phyloP scores from a whole-genome alignment of 73 alveolate species.

The Tetrahymena malaccensis region DNA sequence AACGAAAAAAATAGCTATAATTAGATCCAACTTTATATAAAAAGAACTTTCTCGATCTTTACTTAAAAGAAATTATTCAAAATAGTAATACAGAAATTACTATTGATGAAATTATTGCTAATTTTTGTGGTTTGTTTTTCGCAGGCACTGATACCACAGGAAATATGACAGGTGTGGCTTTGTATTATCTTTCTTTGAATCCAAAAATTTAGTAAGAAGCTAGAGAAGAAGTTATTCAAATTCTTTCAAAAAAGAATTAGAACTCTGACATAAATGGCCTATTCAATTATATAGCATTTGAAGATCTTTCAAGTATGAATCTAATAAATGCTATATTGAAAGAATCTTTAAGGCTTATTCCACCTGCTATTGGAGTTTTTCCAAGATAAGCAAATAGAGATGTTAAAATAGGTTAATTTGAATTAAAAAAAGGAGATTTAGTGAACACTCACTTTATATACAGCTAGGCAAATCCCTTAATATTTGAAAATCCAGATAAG shows the following conservation, averaged over 20 bases:
- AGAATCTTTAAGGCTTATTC: neutral
- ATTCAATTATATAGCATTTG: neutral
- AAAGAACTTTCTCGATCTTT: neutral
- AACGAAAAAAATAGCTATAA: neutral
- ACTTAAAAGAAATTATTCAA: neutral
- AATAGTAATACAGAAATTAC: neutral
- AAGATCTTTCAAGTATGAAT: neutral
- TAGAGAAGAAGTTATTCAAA: neutral
- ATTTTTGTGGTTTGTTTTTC: neutral
- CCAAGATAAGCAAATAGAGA: constrained; percentile 2
- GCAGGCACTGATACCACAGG: neutral
- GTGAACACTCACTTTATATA: neutral
- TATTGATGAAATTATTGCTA: neutral
- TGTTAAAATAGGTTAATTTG: constrained; percentile 5
- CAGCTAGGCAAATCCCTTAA: neutral
- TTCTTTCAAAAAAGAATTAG: too few relatives aligned
- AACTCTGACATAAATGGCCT: neutral
- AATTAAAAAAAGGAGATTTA: neutral
- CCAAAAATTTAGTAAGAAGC: neutral
- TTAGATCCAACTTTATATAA: neutral
- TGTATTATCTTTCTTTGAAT: neutral
- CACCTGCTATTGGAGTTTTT: neutral
- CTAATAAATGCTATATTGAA: too few relatives aligned
- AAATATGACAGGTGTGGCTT: neutral
- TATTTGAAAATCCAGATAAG: neutral